A percentile compares a stretch with the other conserved stretches of the same genome.
phyloP scores from a whole-genome alignment of 345 rosid species.

The Heritiera littoralis region DNA sequence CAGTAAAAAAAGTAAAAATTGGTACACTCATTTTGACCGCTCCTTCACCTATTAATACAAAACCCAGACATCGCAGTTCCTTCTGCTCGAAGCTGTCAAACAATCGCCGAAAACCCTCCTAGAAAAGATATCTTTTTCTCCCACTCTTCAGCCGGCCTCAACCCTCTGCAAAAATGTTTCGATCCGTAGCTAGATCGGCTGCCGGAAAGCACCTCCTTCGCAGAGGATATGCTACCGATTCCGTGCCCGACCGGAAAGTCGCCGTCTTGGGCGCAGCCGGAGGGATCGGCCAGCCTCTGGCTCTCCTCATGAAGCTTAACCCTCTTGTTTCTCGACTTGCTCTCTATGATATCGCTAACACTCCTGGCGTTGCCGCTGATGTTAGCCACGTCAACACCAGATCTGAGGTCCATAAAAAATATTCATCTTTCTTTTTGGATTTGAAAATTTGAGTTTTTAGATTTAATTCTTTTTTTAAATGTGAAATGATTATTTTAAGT shows the following conservation, averaged over 20 bases:
- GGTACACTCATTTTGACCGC: background rate
- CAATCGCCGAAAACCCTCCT: background rate
- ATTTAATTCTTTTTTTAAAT: background rate
- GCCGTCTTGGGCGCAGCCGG: conserved; percentile 84
- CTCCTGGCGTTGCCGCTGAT: conserved; percentile 83
- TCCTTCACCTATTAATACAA: background rate
- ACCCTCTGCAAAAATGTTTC: conserved; percentile 31
- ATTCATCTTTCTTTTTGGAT: background rate
- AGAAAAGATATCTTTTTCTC: too few species aligned
- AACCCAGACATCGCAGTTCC: background rate
- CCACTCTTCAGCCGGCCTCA: background rate
- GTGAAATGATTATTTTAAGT: background rate
- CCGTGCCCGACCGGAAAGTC: conserved; percentile 73
- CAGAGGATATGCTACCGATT: conserved; percentile 57
- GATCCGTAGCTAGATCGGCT: conserved; percentile 49
- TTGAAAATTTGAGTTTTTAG: background rate
- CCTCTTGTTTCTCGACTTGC: conserved; percentile 72
- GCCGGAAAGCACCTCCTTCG: conserved; percentile 44
- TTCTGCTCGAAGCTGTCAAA: background rate
- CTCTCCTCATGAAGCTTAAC: conserved; percentile 77
- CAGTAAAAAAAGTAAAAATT: background rate
- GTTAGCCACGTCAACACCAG: conserved; percentile 77
- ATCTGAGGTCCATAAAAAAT: conserved; percentile 49
- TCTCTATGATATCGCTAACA: conserved; percentile 73
- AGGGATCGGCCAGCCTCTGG: conserved; percentile 78